phyloP scores from a whole-genome alignment of 768 basidiomycete genomes.

The Exsudoporus frostii region DNA sequence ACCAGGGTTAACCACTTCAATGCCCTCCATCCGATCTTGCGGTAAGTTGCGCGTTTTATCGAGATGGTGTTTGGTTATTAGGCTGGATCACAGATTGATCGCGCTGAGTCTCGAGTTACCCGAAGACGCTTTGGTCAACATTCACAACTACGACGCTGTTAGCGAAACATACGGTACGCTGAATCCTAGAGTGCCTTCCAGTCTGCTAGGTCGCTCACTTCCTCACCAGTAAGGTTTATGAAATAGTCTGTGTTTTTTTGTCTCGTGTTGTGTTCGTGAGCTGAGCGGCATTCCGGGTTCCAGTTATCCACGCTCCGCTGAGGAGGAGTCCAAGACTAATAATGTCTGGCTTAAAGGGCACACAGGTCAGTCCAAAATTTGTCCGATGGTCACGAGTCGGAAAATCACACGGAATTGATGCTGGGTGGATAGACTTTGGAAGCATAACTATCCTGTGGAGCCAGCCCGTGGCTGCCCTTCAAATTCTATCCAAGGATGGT shows the following conservation, averaged over 20 bases:
- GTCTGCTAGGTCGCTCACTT: neutral
- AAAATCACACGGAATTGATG: neutral
- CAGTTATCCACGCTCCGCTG: slow-evolving; percentile 49
- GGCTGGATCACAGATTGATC: slow-evolving; percentile 36
- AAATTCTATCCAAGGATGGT: slow-evolving; percentile 51
- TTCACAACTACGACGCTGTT: slow-evolving; percentile 41
- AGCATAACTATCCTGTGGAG: slow-evolving; percentile 57
- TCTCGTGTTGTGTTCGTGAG: neutral
- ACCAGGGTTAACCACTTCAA: slow-evolving; percentile 49
- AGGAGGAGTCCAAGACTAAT: slow-evolving; percentile 49
- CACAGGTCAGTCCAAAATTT: slow-evolving; percentile 36
- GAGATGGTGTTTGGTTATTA: neutral
- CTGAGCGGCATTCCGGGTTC: neutral
- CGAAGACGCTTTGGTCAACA: slow-evolving; percentile 48
- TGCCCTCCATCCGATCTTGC: slow-evolving; percentile 47
- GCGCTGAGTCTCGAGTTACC: slow-evolving; percentile 53
- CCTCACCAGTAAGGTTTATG: slow-evolving; percentile 53
- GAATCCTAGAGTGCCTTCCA: neutral
- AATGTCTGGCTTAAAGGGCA: slow-evolving; percentile 63
- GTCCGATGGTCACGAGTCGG: no score
- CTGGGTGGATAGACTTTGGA: slow-evolving; percentile 42
- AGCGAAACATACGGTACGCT: slow-evolving; percentile 43
- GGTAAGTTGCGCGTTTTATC: slow-evolving; percentile 24
- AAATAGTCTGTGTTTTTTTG: slow-evolving; percentile 49
- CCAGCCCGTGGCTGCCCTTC: slow-evolving; percentile 57